phyloP scores from a whole-genome alignment of 2,329 filamentous ascomycete genomes.

The Cladophialophora immunda region DNA sequence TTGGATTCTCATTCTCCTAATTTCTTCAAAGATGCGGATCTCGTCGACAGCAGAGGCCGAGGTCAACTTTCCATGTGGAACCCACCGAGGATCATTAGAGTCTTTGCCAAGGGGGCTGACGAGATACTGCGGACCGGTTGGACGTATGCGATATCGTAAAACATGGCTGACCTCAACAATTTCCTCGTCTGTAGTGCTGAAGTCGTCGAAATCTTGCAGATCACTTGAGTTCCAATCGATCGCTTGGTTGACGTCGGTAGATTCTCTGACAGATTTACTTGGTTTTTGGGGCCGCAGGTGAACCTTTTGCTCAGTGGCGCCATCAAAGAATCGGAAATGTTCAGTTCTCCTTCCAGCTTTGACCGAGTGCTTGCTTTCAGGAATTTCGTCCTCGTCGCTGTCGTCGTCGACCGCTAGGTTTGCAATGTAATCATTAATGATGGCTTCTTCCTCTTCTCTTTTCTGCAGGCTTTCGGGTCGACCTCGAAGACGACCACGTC shows the following conservation, averaged over 20 bases:
- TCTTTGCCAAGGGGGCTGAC: constrained; percentile 57
- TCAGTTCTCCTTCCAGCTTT: constrained; percentile 44
- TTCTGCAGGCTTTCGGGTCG: constrained; percentile 6
- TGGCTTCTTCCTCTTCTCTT: constrained; percentile 61
- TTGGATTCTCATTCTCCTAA: constrained; percentile 42
- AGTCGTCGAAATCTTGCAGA: constrained; percentile 57
- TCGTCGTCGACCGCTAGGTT: constrained; percentile 47
- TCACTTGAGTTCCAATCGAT: constrained; percentile 55
- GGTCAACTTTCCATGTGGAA: constrained; percentile 48
- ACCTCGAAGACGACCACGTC: constrained; percentile 18
- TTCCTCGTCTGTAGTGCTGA: constrained; percentile 60
- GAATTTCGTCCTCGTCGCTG: constrained; percentile 29
- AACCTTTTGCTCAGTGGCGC: constrained; percentile 55
- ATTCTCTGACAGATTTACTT: constrained; percentile 19
- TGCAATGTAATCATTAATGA: constrained; percentile 73
- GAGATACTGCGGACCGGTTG: constrained; percentile 60
- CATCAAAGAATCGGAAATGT: constrained; percentile 38
- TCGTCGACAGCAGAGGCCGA: constrained; percentile 42
- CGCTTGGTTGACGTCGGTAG: constrained; percentile 27
- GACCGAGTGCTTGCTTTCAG: constrained; percentile 45
- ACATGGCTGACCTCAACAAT: constrained; percentile 53
- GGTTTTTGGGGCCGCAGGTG: constrained; percentile 40
- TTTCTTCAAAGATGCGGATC: constrained; percentile 48
- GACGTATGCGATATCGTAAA: constrained; percentile 55
- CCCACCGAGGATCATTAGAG: constrained; percentile 60